These are phyloP conservation scores for Luzula sylvatica DNA, from an alignment of 176 grass and related monocot genomes.

Conservation along the genomic window DNA sequence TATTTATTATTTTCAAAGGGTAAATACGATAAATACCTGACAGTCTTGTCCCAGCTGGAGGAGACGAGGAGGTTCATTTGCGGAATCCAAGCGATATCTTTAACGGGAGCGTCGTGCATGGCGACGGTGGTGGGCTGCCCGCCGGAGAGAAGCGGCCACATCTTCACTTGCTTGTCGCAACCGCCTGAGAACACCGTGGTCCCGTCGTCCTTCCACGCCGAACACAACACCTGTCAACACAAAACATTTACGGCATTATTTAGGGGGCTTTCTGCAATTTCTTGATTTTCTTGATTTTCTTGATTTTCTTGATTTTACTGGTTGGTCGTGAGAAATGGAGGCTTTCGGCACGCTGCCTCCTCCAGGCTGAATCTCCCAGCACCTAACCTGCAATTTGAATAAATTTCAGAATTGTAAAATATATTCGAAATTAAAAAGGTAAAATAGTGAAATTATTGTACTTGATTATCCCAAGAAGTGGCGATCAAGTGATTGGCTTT, in stretches of 20 bases:
- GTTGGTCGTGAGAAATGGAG: constrained; percentile 87
- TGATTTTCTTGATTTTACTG: constrained; percentile 32
- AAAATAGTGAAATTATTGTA: constrained; percentile 6
- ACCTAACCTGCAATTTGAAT: constrained; percentile 79
- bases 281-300: constrained; percentile 11
- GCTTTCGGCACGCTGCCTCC: constrained; percentile 72
- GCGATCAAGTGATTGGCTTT: constrained; percentile 61
- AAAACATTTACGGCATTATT: background rate
- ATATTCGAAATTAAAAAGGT: too few relatives aligned
- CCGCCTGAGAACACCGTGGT: constrained; percentile 84
- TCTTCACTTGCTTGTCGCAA: constrained; percentile 86
- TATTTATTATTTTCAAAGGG: too few relatives aligned
- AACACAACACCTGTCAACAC: constrained; percentile 63
- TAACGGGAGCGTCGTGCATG: constrained; percentile 81
- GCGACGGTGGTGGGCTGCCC: constrained; percentile 69
- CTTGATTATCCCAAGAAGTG: constrained; percentile 90
- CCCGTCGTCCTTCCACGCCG: constrained; percentile 89
- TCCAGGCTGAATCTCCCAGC: constrained; percentile 82
- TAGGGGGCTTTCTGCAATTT: too few relatives aligned
- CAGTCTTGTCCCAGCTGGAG: constrained; percentile 87
- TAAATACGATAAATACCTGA: constrained; percentile 31
- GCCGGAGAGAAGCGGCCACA: constrained; percentile 83
- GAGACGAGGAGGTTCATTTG: constrained; percentile 96
- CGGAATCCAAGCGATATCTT: constrained; percentile 67
- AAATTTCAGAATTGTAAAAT: too few relatives aligned